Evolutionary conservation across 1,284 basidiomycete genomes (phyloP).

Genomic region (Spongiforma sp.): DNA sequence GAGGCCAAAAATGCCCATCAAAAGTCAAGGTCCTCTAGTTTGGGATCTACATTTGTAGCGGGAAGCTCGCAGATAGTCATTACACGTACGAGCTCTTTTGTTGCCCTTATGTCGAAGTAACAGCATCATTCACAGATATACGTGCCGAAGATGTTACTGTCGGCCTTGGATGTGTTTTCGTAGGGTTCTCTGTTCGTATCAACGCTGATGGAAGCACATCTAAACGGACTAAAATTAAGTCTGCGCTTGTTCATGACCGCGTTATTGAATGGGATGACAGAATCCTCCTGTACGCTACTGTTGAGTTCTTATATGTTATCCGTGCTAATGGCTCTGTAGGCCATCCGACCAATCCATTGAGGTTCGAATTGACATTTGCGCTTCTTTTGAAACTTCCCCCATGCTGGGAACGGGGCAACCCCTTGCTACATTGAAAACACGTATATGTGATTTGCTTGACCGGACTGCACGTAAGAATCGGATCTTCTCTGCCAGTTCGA

Average conservation of each 20-base stretch:
- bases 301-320: neutral
- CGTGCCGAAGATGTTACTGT: slow-evolving; percentile 8
- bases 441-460: slow-evolving; percentile 3
- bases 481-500: neutral
- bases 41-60: no score
- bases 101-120: neutral
- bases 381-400: slow-evolving; percentile 17
- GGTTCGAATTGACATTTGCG: slow-evolving; percentile 12
- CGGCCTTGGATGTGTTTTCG: slow-evolving; percentile 10
- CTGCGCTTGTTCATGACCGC: neutral
- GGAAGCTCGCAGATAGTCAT: neutral
- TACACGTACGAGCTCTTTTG: neutral
- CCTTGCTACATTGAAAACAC: neutral
- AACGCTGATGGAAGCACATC: neutral
- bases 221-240: slow-evolving; percentile 8
- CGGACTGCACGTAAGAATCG: neutral
- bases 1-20: no score
- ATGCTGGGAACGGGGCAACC: slow-evolving; percentile 18
- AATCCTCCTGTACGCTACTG: slow-evolving; percentile 6
- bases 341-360: neutral
- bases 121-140: slow-evolving; percentile 3
- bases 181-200: slow-evolving; percentile 9
- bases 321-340: slow-evolving; percentile 1
- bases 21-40: no score
- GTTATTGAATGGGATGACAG: slow-evolving; percentile 14